Conservation (phyloP, 2,329 filamentous ascomycete genomes). For the Verticillium dahliae region DNA sequence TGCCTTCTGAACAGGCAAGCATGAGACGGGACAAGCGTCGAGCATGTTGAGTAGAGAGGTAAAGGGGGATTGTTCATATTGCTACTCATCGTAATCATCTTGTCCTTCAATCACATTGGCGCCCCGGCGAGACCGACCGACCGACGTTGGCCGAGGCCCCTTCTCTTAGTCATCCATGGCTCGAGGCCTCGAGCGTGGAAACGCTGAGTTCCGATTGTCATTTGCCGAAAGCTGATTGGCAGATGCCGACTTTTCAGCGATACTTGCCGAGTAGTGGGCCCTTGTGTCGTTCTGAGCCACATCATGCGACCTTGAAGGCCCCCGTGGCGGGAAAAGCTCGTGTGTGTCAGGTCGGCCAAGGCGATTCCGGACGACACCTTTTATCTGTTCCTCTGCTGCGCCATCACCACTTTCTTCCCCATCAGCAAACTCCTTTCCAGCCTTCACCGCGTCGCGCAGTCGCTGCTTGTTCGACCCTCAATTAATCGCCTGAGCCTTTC, state of each 20-base stretch:
- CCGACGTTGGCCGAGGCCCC: background rate
- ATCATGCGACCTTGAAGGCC: background rate
- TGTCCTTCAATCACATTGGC: no score
- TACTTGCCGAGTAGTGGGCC: background rate
- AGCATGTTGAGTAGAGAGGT: no score
- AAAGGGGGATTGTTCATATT: no score
- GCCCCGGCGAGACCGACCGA: background rate
- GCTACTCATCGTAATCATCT: no score
- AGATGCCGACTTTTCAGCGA: background rate
- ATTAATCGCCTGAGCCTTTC: background rate
- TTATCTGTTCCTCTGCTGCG: background rate
- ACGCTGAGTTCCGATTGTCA: background rate
- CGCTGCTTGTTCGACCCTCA: background rate
- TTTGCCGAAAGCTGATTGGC: background rate
- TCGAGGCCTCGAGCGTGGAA: background rate
- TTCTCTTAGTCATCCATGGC: background rate
- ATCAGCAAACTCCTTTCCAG: background rate
- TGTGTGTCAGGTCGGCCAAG: background rate
- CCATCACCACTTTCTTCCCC: background rate
- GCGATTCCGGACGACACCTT: background rate
- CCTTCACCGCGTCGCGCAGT: background rate
- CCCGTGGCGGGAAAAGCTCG: constrained; percentile 4
- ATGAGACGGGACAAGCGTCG: no score
- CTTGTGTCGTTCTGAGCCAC: background rate
- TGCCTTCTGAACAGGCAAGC: no score